Evolutionary conservation across 352 stramenopile genomes (phyloP).

Genomic region (Phytophthora tentaculata): DNA sequence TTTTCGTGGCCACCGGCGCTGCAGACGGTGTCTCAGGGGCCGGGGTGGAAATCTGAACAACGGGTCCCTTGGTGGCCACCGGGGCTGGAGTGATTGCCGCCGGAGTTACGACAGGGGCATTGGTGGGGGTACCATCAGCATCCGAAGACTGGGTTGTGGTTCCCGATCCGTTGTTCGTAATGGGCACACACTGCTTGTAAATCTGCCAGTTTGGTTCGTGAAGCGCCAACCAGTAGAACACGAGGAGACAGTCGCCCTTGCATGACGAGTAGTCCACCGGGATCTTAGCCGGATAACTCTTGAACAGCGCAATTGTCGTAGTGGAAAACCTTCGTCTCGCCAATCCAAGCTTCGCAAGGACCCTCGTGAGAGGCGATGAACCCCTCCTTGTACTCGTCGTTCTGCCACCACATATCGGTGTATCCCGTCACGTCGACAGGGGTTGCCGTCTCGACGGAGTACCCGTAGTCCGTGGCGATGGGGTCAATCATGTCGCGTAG

Average conservation of each 20-base stretch:
- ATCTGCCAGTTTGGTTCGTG: constrained; percentile 47
- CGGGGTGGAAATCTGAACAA: too few relatives aligned
- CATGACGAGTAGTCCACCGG: constrained; percentile 53
- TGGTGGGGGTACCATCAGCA: neutral
- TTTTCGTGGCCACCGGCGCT: neutral
- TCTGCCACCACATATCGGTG: constrained; percentile 41
- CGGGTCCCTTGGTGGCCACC: too few relatives aligned
- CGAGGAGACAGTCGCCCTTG: constrained; percentile 43
- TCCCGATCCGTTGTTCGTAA: neutral
- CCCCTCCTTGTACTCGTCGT: constrained; percentile 46
- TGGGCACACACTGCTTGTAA: constrained; percentile 47
- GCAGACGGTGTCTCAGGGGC: neutral
- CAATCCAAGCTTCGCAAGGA: constrained; percentile 60
- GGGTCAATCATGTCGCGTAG: constrained; percentile 45
- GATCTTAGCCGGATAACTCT: constrained; percentile 49
- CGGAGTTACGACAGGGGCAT: neutral
- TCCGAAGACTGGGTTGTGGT: neutral
- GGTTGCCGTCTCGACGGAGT: constrained; percentile 22
- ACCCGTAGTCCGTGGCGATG: constrained; percentile 33
- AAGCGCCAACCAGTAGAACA: constrained; percentile 61
- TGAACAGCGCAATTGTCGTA: constrained; percentile 55
- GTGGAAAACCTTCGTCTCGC: constrained; percentile 44
- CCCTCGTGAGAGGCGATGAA: constrained; percentile 48
- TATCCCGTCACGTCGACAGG: constrained; percentile 40
- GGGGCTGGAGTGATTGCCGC: neutral